Evolutionary conservation across 2,329 filamentous ascomycete species (phyloP).

Genomic region (Fusarium citri): DNA sequence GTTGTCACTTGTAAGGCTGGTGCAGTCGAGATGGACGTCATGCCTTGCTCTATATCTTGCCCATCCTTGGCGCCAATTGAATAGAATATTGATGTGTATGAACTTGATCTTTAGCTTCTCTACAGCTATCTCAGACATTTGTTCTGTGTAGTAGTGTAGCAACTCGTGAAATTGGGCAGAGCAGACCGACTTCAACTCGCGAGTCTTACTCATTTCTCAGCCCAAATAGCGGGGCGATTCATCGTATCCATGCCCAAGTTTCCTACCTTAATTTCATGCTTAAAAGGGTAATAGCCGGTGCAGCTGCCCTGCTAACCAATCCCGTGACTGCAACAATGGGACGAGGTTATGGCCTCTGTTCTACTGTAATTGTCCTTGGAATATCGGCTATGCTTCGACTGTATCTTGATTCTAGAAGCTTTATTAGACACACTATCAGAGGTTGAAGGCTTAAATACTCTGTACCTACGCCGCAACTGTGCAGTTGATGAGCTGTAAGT

Average conservation of each 20-base stretch:
- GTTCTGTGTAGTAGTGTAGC: no score
- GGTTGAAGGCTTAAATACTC: neutral
- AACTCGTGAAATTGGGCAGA: no score
- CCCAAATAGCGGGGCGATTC: neutral
- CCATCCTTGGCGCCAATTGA: no score
- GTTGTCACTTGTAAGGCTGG: neutral
- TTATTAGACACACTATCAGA: neutral
- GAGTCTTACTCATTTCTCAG: neutral
- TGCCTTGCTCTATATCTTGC: no score
- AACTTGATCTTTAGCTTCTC: no score
- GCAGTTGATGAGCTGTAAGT: neutral
- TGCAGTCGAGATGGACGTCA: neutral
- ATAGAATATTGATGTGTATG: no score
- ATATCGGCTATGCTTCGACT: neutral
- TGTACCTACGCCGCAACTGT: neutral
- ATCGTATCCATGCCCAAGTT: neutral
- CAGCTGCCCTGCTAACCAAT: neutral
- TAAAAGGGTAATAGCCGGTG: neutral
- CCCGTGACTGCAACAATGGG: neutral
- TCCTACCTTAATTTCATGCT: neutral
- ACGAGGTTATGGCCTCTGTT: no score
- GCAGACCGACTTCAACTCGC: no score
- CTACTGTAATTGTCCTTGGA: neutral
- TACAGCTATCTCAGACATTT: no score
- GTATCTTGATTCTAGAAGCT: neutral